Percentiles rank a stretch among this genome's conserved stretches.
phyloP scores from a whole-genome alignment of 345 rosid genomes.

The Eucalyptus albens region DNA sequence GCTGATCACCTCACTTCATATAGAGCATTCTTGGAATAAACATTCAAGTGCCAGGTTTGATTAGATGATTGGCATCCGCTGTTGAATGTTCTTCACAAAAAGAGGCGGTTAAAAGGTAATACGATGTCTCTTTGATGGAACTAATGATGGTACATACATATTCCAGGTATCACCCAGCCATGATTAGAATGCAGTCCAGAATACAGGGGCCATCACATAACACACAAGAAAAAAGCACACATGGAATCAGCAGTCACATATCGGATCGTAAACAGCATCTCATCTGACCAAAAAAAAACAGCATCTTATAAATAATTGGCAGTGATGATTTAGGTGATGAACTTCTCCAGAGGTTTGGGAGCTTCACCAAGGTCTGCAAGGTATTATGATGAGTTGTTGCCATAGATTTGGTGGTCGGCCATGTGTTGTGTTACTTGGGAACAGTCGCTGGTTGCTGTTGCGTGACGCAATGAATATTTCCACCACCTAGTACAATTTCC shows the following conservation, averaged over 20 bases:
- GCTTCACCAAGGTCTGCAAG: background rate
- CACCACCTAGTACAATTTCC: conserved; percentile 86
- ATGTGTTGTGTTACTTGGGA: background rate
- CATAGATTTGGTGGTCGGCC: background rate
- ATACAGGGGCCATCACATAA: background rate
- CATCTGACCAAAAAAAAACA: background rate
- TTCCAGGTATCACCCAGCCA: background rate
- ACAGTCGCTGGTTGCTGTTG: conserved; percentile 71
- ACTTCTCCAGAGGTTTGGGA: background rate
- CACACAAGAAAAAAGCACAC: background rate
- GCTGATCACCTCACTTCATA: background rate
- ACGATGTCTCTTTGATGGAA: background rate
- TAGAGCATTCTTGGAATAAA: background rate
- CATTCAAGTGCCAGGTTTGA: background rate
- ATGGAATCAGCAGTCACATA: background rate
- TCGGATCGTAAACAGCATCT: background rate
- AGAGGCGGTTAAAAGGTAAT: background rate
- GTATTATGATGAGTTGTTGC: background rate
- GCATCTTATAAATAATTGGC: background rate
- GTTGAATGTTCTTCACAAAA: background rate
- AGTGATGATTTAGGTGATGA: background rate
- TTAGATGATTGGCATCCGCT: background rate
- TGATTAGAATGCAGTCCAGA: background rate
- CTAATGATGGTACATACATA: background rate
- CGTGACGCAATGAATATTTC: conserved; percentile 92